Evolutionary conservation across 2,329 filamentous ascomycete species (phyloP).

Genomic region (Microascus cirrosus): DNA sequence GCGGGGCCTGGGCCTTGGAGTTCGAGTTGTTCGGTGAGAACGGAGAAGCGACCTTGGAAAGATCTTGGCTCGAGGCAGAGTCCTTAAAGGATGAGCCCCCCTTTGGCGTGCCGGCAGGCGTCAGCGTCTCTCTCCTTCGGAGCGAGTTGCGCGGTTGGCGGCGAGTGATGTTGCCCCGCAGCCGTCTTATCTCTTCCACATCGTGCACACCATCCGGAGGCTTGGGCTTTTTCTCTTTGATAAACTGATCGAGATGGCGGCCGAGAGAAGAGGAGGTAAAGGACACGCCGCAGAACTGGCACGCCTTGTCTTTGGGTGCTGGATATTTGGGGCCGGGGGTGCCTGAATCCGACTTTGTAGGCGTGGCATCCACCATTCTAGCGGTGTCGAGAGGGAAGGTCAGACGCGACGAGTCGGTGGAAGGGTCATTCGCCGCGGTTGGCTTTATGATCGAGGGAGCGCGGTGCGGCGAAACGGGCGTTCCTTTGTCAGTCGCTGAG

Average conservation of each 20-base stretch:
- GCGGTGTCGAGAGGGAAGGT: background rate
- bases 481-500: background rate
- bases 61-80: conserved; percentile 23
- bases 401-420: background rate
- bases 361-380: conserved; percentile 21
- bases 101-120: conserved; percentile 39
- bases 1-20: conserved; percentile 8
- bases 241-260: conserved; percentile 86
- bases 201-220: conserved; percentile 77
- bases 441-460: background rate
- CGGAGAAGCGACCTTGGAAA: conserved; percentile 22
- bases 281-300: conserved; percentile 76
- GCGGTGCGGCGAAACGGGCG: background rate
- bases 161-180: conserved; percentile 77
- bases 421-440: background rate
- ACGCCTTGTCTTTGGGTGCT: conserved; percentile 73
- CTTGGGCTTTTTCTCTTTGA: conserved; percentile 88
- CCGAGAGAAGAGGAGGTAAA: conserved; percentile 93
- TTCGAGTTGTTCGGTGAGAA: conserved; percentile 22
- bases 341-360: conserved; percentile 22
- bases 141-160: conserved; percentile 64
- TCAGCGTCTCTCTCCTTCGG: conserved; percentile 46
- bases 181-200: conserved; percentile 75
- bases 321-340: conserved; percentile 15
- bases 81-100: conserved; percentile 17